Conservation (phyloP, 805 yeast species). For the Saturnispora ahearnii region DNA sequence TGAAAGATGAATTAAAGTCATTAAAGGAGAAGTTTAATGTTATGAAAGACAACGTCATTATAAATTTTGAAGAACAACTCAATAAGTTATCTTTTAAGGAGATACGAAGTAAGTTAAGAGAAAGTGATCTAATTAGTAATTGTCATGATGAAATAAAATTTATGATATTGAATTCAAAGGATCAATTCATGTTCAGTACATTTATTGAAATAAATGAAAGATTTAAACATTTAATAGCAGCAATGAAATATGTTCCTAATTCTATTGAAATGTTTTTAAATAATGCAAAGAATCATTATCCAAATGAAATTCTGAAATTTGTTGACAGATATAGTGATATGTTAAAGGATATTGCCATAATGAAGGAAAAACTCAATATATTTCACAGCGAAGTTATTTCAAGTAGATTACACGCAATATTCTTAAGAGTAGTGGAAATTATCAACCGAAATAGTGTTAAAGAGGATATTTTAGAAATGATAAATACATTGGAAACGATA, state of each 20-base stretch:
- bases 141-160: slow-evolving; percentile 1
- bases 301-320: slow-evolving; percentile 26
- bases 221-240: slow-evolving; percentile 43
- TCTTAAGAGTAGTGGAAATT: slow-evolving; percentile 37
- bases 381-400: slow-evolving; percentile 42
- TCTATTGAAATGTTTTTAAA: slow-evolving; percentile 37
- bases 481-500: slow-evolving; percentile 7
- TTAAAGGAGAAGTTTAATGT: background rate
- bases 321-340: slow-evolving; percentile 33
- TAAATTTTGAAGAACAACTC: slow-evolving; percentile 28
- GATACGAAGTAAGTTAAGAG: background rate
- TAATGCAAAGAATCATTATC: slow-evolving; percentile 23
- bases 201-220: slow-evolving; percentile 34
- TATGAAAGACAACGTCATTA: slow-evolving; percentile 27
- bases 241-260: slow-evolving; percentile 43
- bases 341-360: slow-evolving; percentile 32
- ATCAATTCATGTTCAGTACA: slow-evolving; percentile 11
- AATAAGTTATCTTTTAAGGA: background rate
- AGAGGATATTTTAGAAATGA: background rate
- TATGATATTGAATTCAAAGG: slow-evolving; percentile 1
- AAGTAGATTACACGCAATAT: slow-evolving; percentile 47
- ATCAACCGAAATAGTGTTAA: slow-evolving; percentile 13
- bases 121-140: slow-evolving; percentile 1
- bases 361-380: slow-evolving; percentile 32
- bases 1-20: slow-evolving; percentile 29